Percentiles rank a stretch among this genome's conserved stretches.
Evolutionary conservation across 257 asterid genomes (phyloP).

Genomic region (Forsythia viridissima): DNA sequence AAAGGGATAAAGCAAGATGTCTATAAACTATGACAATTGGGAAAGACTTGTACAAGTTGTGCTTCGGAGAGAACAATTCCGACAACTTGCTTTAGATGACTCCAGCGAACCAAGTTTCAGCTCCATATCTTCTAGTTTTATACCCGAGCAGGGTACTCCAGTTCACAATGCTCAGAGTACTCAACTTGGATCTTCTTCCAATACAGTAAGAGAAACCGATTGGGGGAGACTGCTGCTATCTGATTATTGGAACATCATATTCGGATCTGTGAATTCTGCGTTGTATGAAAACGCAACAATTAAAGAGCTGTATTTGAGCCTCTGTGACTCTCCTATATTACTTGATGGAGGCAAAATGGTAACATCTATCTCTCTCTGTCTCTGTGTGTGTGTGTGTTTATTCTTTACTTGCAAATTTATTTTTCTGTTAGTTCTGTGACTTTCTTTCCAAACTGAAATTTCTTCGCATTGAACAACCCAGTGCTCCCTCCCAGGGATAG

Average conservation of each 20-base stretch:
- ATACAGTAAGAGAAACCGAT: constrained; percentile 18
- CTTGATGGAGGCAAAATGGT: constrained; percentile 50
- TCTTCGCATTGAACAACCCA: too few relatives aligned
- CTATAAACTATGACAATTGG: constrained; percentile 28
- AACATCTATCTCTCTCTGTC: background rate
- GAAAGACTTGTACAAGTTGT: constrained; percentile 19
- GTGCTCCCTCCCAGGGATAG: too few relatives aligned
- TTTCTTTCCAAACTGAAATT: too few relatives aligned
- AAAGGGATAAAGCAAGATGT: background rate
- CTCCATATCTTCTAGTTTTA: background rate
- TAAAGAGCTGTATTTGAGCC: constrained; percentile 43
- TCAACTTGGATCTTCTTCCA: background rate
- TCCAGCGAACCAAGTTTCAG: background rate
- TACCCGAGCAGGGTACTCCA: constrained; percentile 17
- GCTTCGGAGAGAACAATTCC: background rate
- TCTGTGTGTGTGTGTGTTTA: too few relatives aligned
- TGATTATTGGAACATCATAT: constrained; percentile 41
- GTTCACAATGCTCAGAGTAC: background rate
- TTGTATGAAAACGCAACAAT: constrained; percentile 23
- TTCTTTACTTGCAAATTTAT: too few relatives aligned
- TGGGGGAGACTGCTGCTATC: constrained; percentile 56
- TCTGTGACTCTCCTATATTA: constrained; percentile 40
- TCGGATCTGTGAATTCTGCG: constrained; percentile 31
- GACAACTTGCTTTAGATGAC: constrained; percentile 19
- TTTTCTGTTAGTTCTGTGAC: too few relatives aligned